phyloP scores from a whole-genome alignment of 257 asterid genomes.

The Oldenlandia corymbosa region DNA sequence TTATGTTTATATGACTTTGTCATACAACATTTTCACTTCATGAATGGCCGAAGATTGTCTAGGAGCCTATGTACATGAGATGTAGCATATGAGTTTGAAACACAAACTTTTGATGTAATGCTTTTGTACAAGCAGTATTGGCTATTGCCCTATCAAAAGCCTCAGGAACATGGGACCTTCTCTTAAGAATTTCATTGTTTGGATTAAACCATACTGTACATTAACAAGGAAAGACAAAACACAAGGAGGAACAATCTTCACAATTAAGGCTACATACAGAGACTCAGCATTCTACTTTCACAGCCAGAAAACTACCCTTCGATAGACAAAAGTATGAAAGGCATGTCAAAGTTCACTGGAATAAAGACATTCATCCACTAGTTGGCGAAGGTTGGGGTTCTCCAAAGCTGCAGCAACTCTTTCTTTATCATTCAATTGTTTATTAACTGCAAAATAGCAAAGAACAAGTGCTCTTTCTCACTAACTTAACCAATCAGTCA shows the following conservation, averaged over 20 bases:
- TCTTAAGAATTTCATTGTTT: conserved; percentile 5
- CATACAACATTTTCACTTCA: not conserved
- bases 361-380: conserved; percentile 81
- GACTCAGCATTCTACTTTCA: not conserved
- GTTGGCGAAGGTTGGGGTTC: conserved; percentile 91
- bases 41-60: not conserved
- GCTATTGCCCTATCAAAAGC: not conserved
- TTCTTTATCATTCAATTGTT: conserved; percentile 90
- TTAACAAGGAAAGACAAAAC: not conserved
- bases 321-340: not conserved
- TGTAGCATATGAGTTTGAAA: not conserved
- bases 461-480: not conserved
- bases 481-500: conserved; percentile 1
- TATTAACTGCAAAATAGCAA: conserved; percentile 50
- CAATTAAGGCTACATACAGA: not conserved
- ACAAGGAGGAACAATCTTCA: not conserved
- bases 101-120: not conserved
- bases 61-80: not conserved
- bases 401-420: conserved; percentile 91
- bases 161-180: not conserved
- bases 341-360: conserved; percentile 57
- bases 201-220: conserved; percentile 9
- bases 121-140: not conserved
- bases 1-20: not conserved
- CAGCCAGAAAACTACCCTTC: not conserved